Base-by-base conservation (phyloP, 805 yeast genomes). In the Monosporozyma servazzii region DNA sequence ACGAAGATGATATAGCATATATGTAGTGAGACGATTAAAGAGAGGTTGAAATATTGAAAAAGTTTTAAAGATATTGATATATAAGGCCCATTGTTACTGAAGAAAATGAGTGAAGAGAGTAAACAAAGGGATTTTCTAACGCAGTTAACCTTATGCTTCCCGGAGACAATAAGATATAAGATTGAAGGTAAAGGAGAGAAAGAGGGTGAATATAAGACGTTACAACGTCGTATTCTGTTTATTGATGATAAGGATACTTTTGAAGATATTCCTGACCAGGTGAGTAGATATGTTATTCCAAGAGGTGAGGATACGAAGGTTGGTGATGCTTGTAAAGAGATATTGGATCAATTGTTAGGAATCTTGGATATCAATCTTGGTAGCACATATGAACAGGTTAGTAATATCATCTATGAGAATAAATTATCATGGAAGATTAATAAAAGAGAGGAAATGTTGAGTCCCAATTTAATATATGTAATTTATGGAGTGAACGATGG, bases 361-460 rank as follows among this genome's bases (percentile, higher is more conserved):
- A 51, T 60, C n/a, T 36, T 62, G n/a, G 63, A 58, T 44, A 47
- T 40, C 31, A 61, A 63, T 46, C 53, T 64, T 20, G 68, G 68
- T 43, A 23, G 46, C 15, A 55, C 54, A 18, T 64, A 64, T 51
- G 30, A 41, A n/a, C 48, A 47, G 15, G 54, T 53, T 21, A 54
- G 58, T 23, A 39, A 50, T 15, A 48, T 40, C 13, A 52, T 63
- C 11, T 63, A 64, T 54, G 58, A 55, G 18, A 62, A 59, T 47
- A 30, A 48, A 23, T 29, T 47, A 15, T 42, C 56, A 2, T 66
- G 70, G 70, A 53, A 56, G 30, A 50, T 29, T 3, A 57, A 60
- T 53, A 66, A 66, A 49, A 40, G 56, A 45, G 52, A 52, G 3
- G 70, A 66, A 45, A 66, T 66, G 70, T 49, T 49, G 17, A 55